phyloP scores from a whole-genome alignment of 2,329 filamentous ascomycete genomes.

The Pyrenophora tritici-repentis region DNA sequence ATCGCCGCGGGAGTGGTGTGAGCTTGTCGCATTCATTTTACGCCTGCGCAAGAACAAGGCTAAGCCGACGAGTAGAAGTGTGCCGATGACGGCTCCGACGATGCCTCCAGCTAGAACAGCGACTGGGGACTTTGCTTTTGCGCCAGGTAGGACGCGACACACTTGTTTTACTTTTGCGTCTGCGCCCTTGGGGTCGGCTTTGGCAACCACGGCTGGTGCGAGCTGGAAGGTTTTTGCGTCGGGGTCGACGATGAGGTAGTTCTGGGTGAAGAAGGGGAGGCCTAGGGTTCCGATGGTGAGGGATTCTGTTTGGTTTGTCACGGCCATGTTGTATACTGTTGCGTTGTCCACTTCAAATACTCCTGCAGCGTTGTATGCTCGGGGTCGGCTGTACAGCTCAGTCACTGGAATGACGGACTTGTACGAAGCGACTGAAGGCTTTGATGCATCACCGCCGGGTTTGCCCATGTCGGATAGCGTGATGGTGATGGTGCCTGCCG shows the following conservation, averaged over 20 bases:
- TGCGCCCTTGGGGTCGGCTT: slow-evolving; percentile 17
- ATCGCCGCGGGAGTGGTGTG: slow-evolving; percentile 9
- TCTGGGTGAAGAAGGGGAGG: slow-evolving; percentile 26
- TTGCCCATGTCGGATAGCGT: slow-evolving; percentile 21
- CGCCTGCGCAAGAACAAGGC: slow-evolving; percentile 12
- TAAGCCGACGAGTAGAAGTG: slow-evolving; percentile 13
- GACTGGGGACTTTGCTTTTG: slow-evolving; percentile 10
- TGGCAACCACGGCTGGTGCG: slow-evolving; percentile 19
- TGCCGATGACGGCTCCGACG: slow-evolving; percentile 11
- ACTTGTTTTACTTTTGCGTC: slow-evolving; percentile 20
- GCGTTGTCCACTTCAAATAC: slow-evolving; percentile 21
- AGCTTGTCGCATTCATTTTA: neutral
- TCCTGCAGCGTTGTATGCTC: slow-evolving; percentile 19
- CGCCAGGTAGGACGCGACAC: slow-evolving; percentile 15
- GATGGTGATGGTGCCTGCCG: slow-evolving; percentile 20
- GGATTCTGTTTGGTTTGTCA: slow-evolving; percentile 19
- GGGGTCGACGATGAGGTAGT: slow-evolving; percentile 25
- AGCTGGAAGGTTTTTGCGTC: slow-evolving; percentile 24
- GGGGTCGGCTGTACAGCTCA: slow-evolving; percentile 21
- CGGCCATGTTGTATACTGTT: slow-evolving; percentile 23
- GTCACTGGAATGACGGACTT: slow-evolving; percentile 22
- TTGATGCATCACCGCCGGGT: slow-evolving; percentile 18
- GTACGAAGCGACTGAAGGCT: slow-evolving; percentile 22
- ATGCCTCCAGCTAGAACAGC: slow-evolving; percentile 15
- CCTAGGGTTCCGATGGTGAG: slow-evolving; percentile 15